phyloP scores from a whole-genome alignment of 202 grass and related monocot genomes.

The Saccharum hybrid region DNA sequence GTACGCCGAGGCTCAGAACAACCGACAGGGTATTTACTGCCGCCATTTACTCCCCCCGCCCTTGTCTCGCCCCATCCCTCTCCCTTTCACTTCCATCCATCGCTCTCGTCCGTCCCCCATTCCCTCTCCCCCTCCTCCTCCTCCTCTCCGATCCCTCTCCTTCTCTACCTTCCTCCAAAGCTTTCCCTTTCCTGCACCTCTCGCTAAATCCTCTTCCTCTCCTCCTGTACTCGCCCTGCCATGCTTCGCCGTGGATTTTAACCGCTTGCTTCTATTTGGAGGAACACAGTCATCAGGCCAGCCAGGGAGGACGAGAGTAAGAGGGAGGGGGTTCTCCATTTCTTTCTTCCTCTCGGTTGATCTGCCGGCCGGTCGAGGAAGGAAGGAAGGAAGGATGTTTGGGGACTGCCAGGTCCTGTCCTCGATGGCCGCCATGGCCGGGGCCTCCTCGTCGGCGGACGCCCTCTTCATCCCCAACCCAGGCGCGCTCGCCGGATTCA shows the following conservation, averaged over 20 bases:
- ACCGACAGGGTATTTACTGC: slow-evolving; percentile 80
- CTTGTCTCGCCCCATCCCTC: slow-evolving; percentile 1
- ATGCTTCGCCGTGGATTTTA: slow-evolving; percentile 5
- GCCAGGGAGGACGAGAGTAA: neutral
- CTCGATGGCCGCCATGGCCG: slow-evolving; percentile 61
- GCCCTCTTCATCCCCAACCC: slow-evolving; percentile 78
- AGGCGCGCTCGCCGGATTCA: slow-evolving; percentile 70
- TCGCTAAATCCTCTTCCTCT: slow-evolving; percentile 42
- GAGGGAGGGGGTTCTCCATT: neutral
- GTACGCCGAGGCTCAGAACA: slow-evolving; percentile 48
- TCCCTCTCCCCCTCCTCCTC: neutral
- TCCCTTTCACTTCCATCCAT: slow-evolving; percentile 11
- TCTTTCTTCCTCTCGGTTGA: neutral
- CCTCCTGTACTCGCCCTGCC: slow-evolving; percentile 9
- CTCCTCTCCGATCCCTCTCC: neutral
- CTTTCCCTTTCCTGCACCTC: slow-evolving; percentile 44
- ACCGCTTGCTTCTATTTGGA: neutral
- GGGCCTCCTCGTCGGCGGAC: slow-evolving; percentile 58
- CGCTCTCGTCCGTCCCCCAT: neutral
- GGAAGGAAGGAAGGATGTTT: slow-evolving; percentile 56
- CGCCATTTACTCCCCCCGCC: slow-evolving; percentile 52
- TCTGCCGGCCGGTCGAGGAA: neutral
- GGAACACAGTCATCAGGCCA: neutral
- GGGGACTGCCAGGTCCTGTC: slow-evolving; percentile 97
- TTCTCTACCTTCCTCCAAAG: neutral